Conservation (phyloP, 225 moss, liverwort and hornwort genomes). For the Sphagnum tenellum region DNA sequence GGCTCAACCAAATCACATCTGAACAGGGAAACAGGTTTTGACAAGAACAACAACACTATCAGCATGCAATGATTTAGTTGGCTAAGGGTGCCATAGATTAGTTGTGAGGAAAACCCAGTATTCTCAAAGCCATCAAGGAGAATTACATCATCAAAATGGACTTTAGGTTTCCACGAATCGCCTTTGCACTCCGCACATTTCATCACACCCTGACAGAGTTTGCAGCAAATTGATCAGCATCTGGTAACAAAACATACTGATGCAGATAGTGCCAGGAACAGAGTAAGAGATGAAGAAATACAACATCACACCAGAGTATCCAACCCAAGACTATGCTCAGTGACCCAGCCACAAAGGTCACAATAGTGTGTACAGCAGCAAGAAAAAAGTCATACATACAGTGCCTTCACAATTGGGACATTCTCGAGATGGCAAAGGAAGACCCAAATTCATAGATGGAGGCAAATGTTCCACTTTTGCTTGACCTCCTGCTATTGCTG, state of each 20-base stretch:
- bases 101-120: too few species aligned
- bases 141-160: constrained; percentile 70
- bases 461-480: constrained; percentile 62
- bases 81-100: too few species aligned
- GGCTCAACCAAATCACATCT: neutral
- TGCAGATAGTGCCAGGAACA: too few species aligned
- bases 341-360: neutral
- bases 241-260: too few species aligned
- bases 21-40: too few species aligned
- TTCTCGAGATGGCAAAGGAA: constrained; percentile 57
- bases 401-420: constrained; percentile 88
- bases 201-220: constrained; percentile 61
- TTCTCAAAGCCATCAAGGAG: neutral
- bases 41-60: too few species aligned
- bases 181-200: constrained; percentile 69
- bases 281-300: too few species aligned
- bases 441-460: constrained; percentile 31
- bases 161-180: constrained; percentile 76
- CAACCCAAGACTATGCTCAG: neutral
- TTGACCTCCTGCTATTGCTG: constrained; percentile 53
- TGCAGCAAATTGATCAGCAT: too few species aligned
- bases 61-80: too few species aligned
- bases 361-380: too few species aligned
- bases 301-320: too few species aligned
- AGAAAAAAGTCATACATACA: constrained; percentile 22